These are phyloP conservation scores for Craterostigma plantagineum DNA, from an alignment of 257 asterid species.

Conservation along the genomic window DNA sequence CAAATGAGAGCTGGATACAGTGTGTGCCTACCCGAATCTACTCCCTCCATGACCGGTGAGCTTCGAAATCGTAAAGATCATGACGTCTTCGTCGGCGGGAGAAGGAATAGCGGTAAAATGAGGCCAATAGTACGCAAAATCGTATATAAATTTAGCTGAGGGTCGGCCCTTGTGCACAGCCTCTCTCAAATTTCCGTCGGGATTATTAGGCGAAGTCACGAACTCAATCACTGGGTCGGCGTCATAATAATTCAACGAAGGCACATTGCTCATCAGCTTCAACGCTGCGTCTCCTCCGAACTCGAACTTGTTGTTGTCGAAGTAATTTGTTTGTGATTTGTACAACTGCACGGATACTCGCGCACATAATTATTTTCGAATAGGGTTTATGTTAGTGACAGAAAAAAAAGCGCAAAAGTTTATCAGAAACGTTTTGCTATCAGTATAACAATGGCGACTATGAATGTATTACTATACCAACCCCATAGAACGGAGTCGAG, in stretches of 20 bases:
- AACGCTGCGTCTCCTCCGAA: too few relatives aligned
- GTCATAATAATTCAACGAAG: too few relatives aligned
- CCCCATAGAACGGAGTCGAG: slow-evolving; percentile 36
- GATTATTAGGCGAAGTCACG: too few relatives aligned
- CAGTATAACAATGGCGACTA: too few relatives aligned
- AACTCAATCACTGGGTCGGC: too few relatives aligned
- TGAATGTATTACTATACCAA: slow-evolving; percentile 1
- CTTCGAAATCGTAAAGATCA: slow-evolving; percentile 56
- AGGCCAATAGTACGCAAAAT: slow-evolving; percentile 76
- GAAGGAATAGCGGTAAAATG: slow-evolving; percentile 56
- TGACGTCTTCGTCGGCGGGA: slow-evolving; percentile 50
- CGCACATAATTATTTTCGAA: too few relatives aligned
- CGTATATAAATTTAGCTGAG: slow-evolving; percentile 21
- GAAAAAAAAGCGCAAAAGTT: too few relatives aligned
- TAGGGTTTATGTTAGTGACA: too few relatives aligned
- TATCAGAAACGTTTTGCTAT: too few relatives aligned
- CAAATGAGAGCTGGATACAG: too few relatives aligned
- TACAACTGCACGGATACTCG: slow-evolving; percentile 20
- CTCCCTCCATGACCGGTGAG: slow-evolving; percentile 84
- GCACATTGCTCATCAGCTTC: too few relatives aligned
- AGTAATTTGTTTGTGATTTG: slow-evolving; percentile 29
- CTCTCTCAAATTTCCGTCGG: too few relatives aligned
- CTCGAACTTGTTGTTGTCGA: slow-evolving; percentile 20
- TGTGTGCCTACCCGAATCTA: slow-evolving; percentile 77
- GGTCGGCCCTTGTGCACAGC: slow-evolving; percentile 20